A percentile compares a stretch with the other conserved stretches of the same genome.
Evolutionary conservation across 2,329 filamentous ascomycete species (phyloP).

Genomic region (Diplodia intermedia): DNA sequence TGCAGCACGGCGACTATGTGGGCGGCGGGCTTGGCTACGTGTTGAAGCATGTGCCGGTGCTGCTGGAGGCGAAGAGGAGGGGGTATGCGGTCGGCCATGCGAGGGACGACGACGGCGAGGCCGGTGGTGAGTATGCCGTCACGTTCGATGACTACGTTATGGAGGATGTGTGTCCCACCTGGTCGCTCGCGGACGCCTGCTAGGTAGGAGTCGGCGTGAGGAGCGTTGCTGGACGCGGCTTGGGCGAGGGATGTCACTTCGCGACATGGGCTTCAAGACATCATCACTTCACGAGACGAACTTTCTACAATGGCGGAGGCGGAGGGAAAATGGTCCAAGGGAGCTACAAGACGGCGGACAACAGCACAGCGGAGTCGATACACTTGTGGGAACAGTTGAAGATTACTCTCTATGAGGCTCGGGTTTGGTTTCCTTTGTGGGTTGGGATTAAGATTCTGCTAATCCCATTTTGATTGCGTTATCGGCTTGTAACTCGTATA

Average conservation of each 20-base stretch:
- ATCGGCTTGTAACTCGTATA: not conserved
- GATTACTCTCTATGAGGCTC: not conserved
- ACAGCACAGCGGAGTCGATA: not conserved
- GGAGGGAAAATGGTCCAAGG: not conserved
- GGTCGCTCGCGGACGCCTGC: not conserved
- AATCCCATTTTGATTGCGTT: not conserved
- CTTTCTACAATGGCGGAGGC: not conserved
- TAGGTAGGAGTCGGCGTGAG: not conserved
- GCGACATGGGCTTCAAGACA: no score
- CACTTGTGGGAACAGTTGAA: not conserved
- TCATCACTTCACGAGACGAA: not conserved
- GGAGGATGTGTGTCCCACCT: not conserved
- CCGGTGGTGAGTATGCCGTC: not conserved
- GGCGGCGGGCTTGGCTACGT: no score
- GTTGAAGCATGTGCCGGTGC: not conserved
- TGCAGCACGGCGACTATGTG: not conserved
- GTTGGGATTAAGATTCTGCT: not conserved
- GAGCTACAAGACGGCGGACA: not conserved
- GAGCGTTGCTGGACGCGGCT: not conserved
- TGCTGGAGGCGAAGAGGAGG: not conserved
- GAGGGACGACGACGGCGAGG: not conserved
- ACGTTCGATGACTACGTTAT: not conserved
- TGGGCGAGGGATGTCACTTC: no score
- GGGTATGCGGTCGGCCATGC: not conserved
- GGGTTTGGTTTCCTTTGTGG: slow-evolving; percentile 1